These are phyloP conservation scores for Elongisporangium prolatum DNA, from an alignment of 352 stramenopile genomes.

Conservation along the genomic window DNA sequence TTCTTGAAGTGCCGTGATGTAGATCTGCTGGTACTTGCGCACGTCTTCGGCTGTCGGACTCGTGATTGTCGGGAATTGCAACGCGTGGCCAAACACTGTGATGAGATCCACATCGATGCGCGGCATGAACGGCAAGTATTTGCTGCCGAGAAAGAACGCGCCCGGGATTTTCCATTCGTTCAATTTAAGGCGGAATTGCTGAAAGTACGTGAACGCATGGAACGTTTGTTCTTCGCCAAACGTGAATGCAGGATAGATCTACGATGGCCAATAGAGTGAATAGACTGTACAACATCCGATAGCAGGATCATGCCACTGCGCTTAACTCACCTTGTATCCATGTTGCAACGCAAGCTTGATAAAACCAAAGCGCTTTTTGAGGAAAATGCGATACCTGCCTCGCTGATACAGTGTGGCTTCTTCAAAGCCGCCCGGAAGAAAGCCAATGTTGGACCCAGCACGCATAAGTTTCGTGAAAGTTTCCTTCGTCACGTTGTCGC, in stretches of 20 bases:
- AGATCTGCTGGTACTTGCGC: constrained; percentile 83
- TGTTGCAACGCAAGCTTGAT: constrained; percentile 86
- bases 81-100: constrained; percentile 85
- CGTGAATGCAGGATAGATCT: constrained; percentile 74
- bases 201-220: constrained; percentile 62
- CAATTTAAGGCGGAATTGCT: constrained; percentile 50
- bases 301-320: background rate
- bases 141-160: constrained; percentile 59
- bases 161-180: constrained; percentile 73
- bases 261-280: too few relatives aligned
- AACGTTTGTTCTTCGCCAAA: constrained; percentile 86
- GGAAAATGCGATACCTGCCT: constrained; percentile 81
- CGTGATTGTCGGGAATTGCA: constrained; percentile 83
- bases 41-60: constrained; percentile 87
- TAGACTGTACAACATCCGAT: too few relatives aligned
- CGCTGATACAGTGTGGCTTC: constrained; percentile 88
- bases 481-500: constrained; percentile 36
- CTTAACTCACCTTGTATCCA: constrained; percentile 46
- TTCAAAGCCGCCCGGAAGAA: constrained; percentile 94
- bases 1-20: constrained; percentile 70
- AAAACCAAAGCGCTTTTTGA: constrained; percentile 85
- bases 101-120: constrained; percentile 66
- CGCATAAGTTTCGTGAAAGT: constrained; percentile 52
- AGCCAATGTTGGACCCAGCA: constrained; percentile 50
- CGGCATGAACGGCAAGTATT: constrained; percentile 83